Percentiles rank a stretch among this genome's conserved stretches.
Conservation (phyloP, 306 rosid genomes). For the Neltuma alba region DNA sequence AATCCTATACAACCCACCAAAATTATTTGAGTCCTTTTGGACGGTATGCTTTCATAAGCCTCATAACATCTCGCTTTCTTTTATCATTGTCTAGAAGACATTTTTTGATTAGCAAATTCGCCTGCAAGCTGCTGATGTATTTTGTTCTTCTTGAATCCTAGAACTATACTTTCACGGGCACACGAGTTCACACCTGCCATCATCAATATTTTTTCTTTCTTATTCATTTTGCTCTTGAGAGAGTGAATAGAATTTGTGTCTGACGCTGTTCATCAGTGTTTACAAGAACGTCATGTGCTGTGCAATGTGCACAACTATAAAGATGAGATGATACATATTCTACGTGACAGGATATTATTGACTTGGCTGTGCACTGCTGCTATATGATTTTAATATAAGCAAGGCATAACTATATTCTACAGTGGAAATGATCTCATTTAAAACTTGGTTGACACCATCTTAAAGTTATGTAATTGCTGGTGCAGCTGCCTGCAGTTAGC, state of each 20-base stretch:
- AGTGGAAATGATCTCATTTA: background rate
- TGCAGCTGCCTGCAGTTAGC: background rate
- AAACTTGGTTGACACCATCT: background rate
- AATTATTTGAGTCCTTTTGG: constrained; percentile 85
- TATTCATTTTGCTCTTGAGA: background rate
- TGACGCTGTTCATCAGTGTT: background rate
- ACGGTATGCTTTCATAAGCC: constrained; percentile 54
- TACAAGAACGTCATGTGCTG: background rate
- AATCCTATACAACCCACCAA: constrained; percentile 82
- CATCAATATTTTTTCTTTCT: background rate
- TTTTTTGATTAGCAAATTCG: constrained; percentile 9
- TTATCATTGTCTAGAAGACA: background rate
- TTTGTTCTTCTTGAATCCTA: background rate
- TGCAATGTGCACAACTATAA: background rate
- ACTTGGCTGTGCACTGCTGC: background rate
- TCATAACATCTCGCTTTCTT: constrained; percentile 7
- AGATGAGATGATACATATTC: background rate
- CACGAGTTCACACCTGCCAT: background rate
- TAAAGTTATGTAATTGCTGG: background rate
- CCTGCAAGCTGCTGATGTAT: background rate
- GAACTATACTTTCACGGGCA: background rate
- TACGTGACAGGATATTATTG: background rate
- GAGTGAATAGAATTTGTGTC: constrained; percentile 7
- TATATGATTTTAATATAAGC: background rate
- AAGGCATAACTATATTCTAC: background rate